These are phyloP conservation scores for Olyra latifolia DNA, from an alignment of 176 grass and related monocot species.

Conservation along the genomic window DNA sequence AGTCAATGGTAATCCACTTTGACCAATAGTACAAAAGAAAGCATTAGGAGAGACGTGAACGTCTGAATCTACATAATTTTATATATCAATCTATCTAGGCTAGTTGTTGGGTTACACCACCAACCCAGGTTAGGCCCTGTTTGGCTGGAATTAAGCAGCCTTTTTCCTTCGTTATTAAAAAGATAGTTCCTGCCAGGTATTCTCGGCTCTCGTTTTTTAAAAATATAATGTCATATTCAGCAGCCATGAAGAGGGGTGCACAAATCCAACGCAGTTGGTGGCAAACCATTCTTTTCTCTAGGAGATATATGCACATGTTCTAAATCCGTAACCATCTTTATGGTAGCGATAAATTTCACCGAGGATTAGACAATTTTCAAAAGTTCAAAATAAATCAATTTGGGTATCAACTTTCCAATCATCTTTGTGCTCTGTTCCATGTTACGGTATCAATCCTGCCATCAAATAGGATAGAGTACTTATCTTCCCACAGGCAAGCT, in stretches of 20 bases:
- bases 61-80: constrained; percentile 11
- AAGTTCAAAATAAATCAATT: neutral
- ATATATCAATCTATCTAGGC: neutral
- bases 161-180: too few relatives aligned
- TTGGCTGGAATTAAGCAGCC: too few relatives aligned
- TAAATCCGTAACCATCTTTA: neutral
- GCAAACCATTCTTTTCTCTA: neutral
- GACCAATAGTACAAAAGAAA: neutral
- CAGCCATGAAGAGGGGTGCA: neutral
- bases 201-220: too few relatives aligned
- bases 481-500: neutral
- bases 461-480: neutral
- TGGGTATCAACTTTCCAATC: neutral
- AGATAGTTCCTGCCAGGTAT: too few relatives aligned
- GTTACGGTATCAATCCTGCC: neutral
- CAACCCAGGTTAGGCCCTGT: too few relatives aligned
- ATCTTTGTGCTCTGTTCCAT: neutral
- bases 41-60: constrained; percentile 23
- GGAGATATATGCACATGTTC: neutral
- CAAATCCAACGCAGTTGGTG: constrained; percentile 16
- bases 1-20: neutral
- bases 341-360: neutral
- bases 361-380: neutral
- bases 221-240: neutral
- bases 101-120: too few relatives aligned